Evolutionary conservation across 768 basidiomycete genomes (phyloP).

Genomic region (Boletus sensibilis): DNA sequence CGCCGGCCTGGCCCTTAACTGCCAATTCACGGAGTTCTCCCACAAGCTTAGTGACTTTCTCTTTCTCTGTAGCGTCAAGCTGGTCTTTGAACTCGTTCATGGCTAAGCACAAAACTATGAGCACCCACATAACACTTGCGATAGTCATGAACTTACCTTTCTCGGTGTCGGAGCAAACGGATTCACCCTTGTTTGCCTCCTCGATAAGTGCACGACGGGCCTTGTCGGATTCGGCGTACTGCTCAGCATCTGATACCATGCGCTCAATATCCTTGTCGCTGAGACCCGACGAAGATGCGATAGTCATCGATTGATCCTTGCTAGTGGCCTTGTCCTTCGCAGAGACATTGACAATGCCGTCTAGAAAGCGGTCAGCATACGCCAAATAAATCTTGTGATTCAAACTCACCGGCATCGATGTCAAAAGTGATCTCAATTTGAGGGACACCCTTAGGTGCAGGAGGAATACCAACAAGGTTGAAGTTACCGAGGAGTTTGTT

Average conservation of each 20-base stretch:
- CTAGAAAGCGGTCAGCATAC: slow-evolving; percentile 32
- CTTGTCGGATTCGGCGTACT: slow-evolving; percentile 93
- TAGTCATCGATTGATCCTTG: slow-evolving; percentile 96
- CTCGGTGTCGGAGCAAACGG: slow-evolving; percentile 91
- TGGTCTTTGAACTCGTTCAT: slow-evolving; percentile 99
- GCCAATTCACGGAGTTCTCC: slow-evolving; percentile 86
- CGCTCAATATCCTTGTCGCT: slow-evolving; percentile 95
- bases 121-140: neutral
- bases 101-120: slow-evolving; percentile 43
- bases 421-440: slow-evolving; percentile 91
- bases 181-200: slow-evolving; percentile 95
- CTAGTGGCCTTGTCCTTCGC: slow-evolving; percentile 92
- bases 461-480: slow-evolving; percentile 97
- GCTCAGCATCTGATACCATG: slow-evolving; percentile 94
- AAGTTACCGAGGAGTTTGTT: slow-evolving; percentile 99
- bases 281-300: slow-evolving; percentile 95
- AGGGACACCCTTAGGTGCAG: slow-evolving; percentile 71
- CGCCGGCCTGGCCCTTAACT: slow-evolving; percentile 85
- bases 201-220: slow-evolving; percentile 85
- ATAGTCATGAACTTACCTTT: slow-evolving; percentile 57
- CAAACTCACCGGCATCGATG: slow-evolving; percentile 81
- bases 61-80: slow-evolving; percentile 87
- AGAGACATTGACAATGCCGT: slow-evolving; percentile 95
- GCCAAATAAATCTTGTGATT: neutral
- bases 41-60: slow-evolving; percentile 88